Evolutionary conservation across 108 stramenopile species (phyloP), one percentile per base, ranked within the genome.

Genomic region (Chaetoceros muelleri): DNA sequence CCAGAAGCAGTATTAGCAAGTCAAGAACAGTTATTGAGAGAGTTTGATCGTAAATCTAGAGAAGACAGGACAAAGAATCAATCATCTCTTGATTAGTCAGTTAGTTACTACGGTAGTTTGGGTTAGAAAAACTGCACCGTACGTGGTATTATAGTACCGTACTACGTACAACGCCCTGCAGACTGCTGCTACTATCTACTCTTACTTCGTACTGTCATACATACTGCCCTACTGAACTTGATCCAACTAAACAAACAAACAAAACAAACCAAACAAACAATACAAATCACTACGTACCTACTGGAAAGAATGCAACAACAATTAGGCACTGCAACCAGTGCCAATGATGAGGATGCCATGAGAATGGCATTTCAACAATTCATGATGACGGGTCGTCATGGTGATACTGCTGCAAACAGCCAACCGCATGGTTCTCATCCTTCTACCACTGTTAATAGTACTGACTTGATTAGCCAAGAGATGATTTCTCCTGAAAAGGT

Each of bases 1-100:
- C 86, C 86, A 8, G 79, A 82, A 61, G 80, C 76, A 25, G 71
- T 87, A 46, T 65, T 74, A 10, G 72, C 67, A 30, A 72, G 57
- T 28, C 62, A 80, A 69, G 75, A 81, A 61, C 49, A 64, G 28
- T 55, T 60, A 66, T 55, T 58, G 52, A 45, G 75, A 50, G 75
- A 79, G 55, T 63, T 73, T 68, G 20, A 65, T 65, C n/a, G 13
- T 8, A 30, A 30, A 28, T 30, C 19, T 13, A 55, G 5, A 55
- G 21, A 55, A 28, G 19, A 55, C 5, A 7, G n/a, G 10, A 8
- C 28, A 28, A 28, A 8, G 5, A 30, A 55, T 24, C 10, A 48
- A 72, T 16, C 64, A 67, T 44, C 30, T n/a, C n/a, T n/a, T n/a
- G n/a, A n/a, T n/a, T n/a, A n/a, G n/a, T n/a, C n/a, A n/a, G 56